A percentile compares a stretch with the other conserved stretches of the same genome.
Evolutionary conservation across 495 filamentous ascomycete species (phyloP).

Genomic region (Neurospora sp.): DNA sequence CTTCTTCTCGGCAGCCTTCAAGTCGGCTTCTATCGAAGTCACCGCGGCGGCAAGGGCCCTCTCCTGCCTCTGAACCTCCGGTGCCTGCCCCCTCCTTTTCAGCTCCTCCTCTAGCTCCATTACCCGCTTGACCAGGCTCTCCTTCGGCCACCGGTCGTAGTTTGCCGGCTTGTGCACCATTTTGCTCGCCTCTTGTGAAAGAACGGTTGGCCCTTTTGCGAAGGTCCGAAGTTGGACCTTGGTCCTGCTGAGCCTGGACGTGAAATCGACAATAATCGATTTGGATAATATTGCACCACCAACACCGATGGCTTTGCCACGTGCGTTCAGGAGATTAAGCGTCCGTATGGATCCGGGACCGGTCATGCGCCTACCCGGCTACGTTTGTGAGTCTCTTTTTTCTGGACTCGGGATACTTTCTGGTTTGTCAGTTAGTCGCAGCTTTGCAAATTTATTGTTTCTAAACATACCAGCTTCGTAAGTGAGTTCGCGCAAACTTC

Average conservation of each 20-base stretch:
- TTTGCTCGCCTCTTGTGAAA: slow-evolving; percentile 8
- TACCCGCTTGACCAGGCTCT: slow-evolving; percentile 56
- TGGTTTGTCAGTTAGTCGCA: background rate
- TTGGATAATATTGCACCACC: background rate
- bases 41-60: background rate
- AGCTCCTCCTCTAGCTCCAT: slow-evolving; percentile 54
- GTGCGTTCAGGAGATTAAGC: background rate
- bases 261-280: background rate
- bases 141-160: slow-evolving; percentile 50
- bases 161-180: slow-evolving; percentile 15
- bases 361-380: too few species aligned
- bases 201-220: background rate
- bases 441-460: background rate
- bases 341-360: background rate
- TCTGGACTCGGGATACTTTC: too few species aligned
- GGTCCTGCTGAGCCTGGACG: background rate
- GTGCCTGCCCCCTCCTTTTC: background rate
- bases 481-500: background rate
- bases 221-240: background rate
- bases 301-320: background rate
- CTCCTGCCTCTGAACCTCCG: background rate
- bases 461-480: background rate
- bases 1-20: slow-evolving; percentile 9
- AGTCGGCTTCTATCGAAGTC: slow-evolving; percentile 4
- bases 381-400: too few species aligned